These are phyloP conservation scores for Hyaloscypha finlandica DNA, from an alignment of 495 filamentous ascomycete species.

Conservation along the genomic window DNA sequence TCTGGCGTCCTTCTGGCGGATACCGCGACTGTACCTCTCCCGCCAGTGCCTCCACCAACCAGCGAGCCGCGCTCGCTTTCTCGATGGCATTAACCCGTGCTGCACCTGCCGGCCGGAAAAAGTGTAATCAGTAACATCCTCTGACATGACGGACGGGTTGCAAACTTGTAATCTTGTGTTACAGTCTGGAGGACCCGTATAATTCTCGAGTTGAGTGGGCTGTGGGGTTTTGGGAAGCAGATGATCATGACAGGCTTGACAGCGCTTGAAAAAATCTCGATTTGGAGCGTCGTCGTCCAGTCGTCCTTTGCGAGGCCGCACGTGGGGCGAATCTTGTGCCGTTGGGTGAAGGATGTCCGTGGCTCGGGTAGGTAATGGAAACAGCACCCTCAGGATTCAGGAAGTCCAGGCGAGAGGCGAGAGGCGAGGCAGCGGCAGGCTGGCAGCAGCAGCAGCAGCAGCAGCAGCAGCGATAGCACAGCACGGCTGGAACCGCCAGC, in stretches of 20 bases:
- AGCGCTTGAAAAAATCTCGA: neutral
- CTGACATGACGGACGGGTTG: neutral
- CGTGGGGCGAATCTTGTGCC: conserved; percentile 20
- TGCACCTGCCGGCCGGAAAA: neutral
- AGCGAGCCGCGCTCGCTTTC: neutral
- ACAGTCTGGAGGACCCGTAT: conserved; percentile 11
- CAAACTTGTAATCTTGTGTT: neutral
- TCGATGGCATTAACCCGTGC: neutral
- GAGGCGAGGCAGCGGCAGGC: neutral
- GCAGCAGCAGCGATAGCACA: neutral
- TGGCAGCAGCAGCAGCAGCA: neutral
- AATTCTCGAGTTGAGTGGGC: conserved; percentile 9
- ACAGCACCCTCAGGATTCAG: neutral
- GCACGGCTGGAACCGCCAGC: neutral
- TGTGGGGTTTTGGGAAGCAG: conserved; percentile 7
- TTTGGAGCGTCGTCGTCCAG: conserved; percentile 13
- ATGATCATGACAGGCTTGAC: conserved; percentile 8
- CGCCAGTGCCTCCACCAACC: neutral
- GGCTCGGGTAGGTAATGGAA: neutral
- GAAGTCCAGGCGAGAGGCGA: too few species aligned
- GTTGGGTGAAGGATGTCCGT: neutral
- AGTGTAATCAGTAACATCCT: neutral
- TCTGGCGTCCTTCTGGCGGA: neutral
- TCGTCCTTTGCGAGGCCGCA: conserved; percentile 14
- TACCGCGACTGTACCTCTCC: conserved; percentile 5